Evolutionary conservation across 208 protist species (phyloP).

Genomic region (Leishmania martiniquensis): DNA sequence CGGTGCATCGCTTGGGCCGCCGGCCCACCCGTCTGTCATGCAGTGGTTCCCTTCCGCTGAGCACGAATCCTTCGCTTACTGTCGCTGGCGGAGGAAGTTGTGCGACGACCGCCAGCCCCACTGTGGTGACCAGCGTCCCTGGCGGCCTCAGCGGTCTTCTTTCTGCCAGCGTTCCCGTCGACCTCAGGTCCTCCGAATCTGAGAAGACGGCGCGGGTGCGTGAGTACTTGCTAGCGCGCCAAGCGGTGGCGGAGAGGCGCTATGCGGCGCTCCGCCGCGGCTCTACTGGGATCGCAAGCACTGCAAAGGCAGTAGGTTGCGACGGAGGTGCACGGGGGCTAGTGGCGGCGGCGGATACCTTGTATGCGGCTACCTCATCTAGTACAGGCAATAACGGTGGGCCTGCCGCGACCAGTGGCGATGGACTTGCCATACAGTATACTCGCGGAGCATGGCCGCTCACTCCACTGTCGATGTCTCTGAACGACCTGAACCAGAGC

Average conservation of each 20-base stretch:
- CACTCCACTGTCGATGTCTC: conserved; percentile 20
- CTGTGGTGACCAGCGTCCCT: neutral
- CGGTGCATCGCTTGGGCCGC: neutral
- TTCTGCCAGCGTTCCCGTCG: conserved; percentile 12
- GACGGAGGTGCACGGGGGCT: neutral
- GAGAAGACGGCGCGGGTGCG: conserved; percentile 19
- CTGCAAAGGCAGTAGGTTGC: neutral
- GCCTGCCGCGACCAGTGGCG: neutral
- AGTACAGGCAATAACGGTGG: neutral
- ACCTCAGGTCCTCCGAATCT: neutral
- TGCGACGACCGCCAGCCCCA: neutral
- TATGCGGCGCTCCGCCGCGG: conserved; percentile 13
- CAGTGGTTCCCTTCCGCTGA: neutral
- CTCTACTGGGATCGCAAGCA: neutral
- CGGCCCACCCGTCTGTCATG: neutral
- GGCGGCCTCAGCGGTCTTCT: conserved; percentile 24
- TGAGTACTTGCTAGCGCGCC: conserved; percentile 17
- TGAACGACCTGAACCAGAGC: conserved; percentile 17
- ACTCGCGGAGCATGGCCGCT: neutral
- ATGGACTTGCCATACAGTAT: neutral
- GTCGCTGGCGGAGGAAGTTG: neutral
- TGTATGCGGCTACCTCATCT: no score
- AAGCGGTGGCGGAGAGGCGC: conserved; percentile 15
- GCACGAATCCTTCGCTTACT: neutral
- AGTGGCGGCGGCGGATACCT: neutral